Evolutionary conservation across 2,329 filamentous ascomycete genomes (phyloP).

Genomic region (Aspergillus sergii): DNA sequence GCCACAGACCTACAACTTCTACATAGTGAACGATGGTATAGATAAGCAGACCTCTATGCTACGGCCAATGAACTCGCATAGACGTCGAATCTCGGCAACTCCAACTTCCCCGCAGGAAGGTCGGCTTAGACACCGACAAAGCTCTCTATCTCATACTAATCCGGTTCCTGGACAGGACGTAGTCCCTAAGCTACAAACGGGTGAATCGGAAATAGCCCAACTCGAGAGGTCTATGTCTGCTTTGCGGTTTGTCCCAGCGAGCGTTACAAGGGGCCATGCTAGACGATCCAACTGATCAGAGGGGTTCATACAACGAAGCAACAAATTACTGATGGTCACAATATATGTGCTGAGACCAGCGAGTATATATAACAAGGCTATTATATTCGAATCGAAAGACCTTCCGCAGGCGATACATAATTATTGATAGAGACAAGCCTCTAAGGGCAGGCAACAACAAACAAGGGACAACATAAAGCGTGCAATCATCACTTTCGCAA

Average conservation of each 20-base stretch:
- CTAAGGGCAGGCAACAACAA: neutral
- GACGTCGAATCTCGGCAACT: slow-evolving; percentile 38
- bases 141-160: slow-evolving; percentile 27
- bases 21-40: slow-evolving; percentile 84
- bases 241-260: slow-evolving; percentile 47
- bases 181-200: slow-evolving; percentile 6
- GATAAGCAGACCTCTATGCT: slow-evolving; percentile 82
- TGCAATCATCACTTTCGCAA: neutral
- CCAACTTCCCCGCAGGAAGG: slow-evolving; percentile 36
- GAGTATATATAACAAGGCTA: neutral
- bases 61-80: slow-evolving; percentile 40
- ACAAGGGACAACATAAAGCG: neutral
- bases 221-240: slow-evolving; percentile 49
- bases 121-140: slow-evolving; percentile 35
- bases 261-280: slow-evolving; percentile 35
- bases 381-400: neutral
- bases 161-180: slow-evolving; percentile 2
- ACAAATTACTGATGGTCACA: neutral
- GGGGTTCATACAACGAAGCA: neutral
- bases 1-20: slow-evolving; percentile 75
- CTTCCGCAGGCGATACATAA: neutral
- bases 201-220: slow-evolving; percentile 39
- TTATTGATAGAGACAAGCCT: neutral
- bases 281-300: neutral
- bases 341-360: neutral